A percentile compares a stretch with the other conserved stretches of the same genome.
phyloP scores from a whole-genome alignment of 805 yeast species.

The Tanozyma kutaoensis region DNA sequence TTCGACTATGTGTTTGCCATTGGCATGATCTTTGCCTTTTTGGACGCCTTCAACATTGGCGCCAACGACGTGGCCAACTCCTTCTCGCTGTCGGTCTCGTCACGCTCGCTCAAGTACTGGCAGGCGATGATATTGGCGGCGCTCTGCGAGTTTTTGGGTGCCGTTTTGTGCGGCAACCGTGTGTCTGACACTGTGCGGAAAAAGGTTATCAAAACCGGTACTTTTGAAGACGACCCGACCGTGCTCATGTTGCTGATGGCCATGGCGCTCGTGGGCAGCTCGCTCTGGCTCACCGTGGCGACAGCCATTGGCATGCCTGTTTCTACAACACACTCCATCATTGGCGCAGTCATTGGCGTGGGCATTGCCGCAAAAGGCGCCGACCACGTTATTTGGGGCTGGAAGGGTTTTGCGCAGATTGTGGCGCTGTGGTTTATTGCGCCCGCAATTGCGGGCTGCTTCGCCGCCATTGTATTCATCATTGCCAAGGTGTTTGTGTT shows the following conservation, averaged over 20 bases:
- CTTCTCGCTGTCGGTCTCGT: constrained; percentile 63
- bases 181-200: constrained; percentile 63
- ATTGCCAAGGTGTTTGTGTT: constrained; percentile 47
- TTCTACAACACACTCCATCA: constrained; percentile 69
- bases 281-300: constrained; percentile 57
- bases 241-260: constrained; percentile 67
- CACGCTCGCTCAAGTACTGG: constrained; percentile 55
- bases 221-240: constrained; percentile 44
- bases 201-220: constrained; percentile 41
- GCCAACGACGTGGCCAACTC: constrained; percentile 79
- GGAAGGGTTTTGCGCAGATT: constrained; percentile 61
- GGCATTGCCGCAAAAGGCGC: constrained; percentile 65
- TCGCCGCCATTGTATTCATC: constrained; percentile 46
- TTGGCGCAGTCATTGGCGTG: constrained; percentile 65
- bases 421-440: constrained; percentile 77
- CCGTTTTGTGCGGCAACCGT: constrained; percentile 59
- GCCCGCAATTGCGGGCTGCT: constrained; percentile 52
- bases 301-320: constrained; percentile 65
- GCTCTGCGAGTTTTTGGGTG: constrained; percentile 62
- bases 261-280: constrained; percentile 63
- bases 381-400: constrained; percentile 54
- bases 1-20: constrained; percentile 63
- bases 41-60: constrained; percentile 72
- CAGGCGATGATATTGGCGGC: constrained; percentile 68
- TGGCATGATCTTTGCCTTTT: constrained; percentile 55